Evolutionary conservation across 2,329 filamentous ascomycete species (phyloP), one percentile per base, ranked within the genome.

Genomic region (Huntiella decipiens): DNA sequence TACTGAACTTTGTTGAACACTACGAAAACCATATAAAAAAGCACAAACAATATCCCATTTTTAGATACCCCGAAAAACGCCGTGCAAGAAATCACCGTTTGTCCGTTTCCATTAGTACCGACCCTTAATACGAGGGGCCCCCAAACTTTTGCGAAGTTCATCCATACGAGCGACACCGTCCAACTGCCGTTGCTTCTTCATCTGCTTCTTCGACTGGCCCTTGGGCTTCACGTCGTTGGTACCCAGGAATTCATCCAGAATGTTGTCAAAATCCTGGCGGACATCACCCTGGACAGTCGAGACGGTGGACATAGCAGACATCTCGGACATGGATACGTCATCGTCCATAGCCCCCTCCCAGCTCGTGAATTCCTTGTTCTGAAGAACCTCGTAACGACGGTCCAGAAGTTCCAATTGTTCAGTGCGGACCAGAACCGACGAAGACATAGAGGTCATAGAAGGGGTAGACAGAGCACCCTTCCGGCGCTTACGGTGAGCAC

Each of bases 231-330:
- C 44, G 15, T 50, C 44, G 11, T 47, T 40, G 32, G 68, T 77
- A 6, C 77, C 82, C 19, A 96, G 63, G 63, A 98, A 98, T 47
- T 94, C 87, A 57, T 96, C 88, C 68, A 98, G 77, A 58, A 96
- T 85, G 51, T 68, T 73, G 58, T 94, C 79, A 61, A 98, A 94
- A 58, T 95, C 87, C 35, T 70, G 66, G 39, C 85, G 69, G 34
- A 84, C 65, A 7, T 79, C 72, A 0, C 79, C 80, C 57, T 63
- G 71, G 1, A 83, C 77, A 51, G 74, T 79, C 1, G 79, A 84
- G 45, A 71, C 68, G 3, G 70, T 70, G 8, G 76, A 78, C 39
- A 75, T 64, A 4, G 67, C 73, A 8, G 75, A 78, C 55, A 78
- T 66, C 3, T 74, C 76, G 6, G 60, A 65, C 57, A 66, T 63